Evolutionary conservation across 2,329 filamentous ascomycete genomes (phyloP).

Genomic region (Phialophora tarda): DNA sequence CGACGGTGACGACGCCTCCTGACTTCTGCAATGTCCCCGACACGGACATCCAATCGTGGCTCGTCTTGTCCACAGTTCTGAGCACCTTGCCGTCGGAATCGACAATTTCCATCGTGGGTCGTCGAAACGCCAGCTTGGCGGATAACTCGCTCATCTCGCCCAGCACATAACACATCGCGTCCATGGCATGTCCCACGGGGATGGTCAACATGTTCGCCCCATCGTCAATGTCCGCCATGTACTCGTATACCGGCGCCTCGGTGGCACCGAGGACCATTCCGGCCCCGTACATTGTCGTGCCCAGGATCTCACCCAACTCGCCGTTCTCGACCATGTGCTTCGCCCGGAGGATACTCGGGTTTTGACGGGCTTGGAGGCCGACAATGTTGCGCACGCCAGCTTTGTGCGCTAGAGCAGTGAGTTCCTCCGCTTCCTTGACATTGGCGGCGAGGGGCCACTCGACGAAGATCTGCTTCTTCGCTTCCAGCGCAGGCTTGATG

Average conservation of each 20-base stretch:
- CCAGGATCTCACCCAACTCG: slow-evolving; percentile 59
- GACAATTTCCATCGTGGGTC: slow-evolving; percentile 22
- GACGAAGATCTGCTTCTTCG: slow-evolving; percentile 60
- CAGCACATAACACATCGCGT: slow-evolving; percentile 33
- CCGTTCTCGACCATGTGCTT: slow-evolving; percentile 54
- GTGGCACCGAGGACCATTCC: slow-evolving; percentile 19
- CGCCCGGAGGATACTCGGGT: slow-evolving; percentile 53
- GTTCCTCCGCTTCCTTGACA: slow-evolving; percentile 47
- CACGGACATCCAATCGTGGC: slow-evolving; percentile 34
- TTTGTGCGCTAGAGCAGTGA: slow-evolving; percentile 46
- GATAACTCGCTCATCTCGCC: slow-evolving; percentile 29
- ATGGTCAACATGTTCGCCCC: slow-evolving; percentile 36
- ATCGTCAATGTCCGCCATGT: slow-evolving; percentile 26
- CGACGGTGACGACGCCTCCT: slow-evolving; percentile 25
- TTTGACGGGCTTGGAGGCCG: slow-evolving; percentile 58
- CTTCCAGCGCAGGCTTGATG: slow-evolving; percentile 54
- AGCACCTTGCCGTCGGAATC: slow-evolving; percentile 18
- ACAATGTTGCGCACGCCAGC: slow-evolving; percentile 51
- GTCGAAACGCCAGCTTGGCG: slow-evolving; percentile 25
- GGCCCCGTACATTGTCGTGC: slow-evolving; percentile 49
- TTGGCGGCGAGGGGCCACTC: slow-evolving; percentile 65
- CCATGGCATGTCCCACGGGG: slow-evolving; percentile 31
- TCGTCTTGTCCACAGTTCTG: slow-evolving; percentile 26
- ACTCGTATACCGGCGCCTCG: slow-evolving; percentile 12
- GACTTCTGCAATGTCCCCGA: slow-evolving; percentile 20